phyloP scores from a whole-genome alignment of 495 filamentous ascomycete species.

The Penicillium steckii region DNA sequence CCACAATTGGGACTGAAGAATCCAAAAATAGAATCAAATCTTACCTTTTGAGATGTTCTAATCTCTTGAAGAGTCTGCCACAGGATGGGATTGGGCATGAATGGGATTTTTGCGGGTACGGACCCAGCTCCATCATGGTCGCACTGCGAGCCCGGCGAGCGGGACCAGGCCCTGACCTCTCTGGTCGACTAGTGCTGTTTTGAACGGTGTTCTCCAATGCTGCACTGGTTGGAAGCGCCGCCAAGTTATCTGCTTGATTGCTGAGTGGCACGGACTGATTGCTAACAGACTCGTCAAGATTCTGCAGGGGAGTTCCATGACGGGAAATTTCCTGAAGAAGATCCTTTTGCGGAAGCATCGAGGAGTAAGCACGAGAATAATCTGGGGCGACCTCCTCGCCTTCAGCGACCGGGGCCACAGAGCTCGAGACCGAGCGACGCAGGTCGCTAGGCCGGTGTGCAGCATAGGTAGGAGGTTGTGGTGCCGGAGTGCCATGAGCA shows the following conservation, averaged over 20 bases:
- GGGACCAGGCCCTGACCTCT: constrained; percentile 66
- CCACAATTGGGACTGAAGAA: constrained; percentile 14
- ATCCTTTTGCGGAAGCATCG: constrained; percentile 72
- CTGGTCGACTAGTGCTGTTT: constrained; percentile 59
- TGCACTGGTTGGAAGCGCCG: constrained; percentile 62
- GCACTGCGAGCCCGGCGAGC: constrained; percentile 90
- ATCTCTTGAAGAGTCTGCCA: constrained; percentile 94
- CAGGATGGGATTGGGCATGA: constrained; percentile 99
- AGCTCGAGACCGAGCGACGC: constrained; percentile 86
- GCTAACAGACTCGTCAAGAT: constrained; percentile 73
- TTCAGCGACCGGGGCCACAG: constrained; percentile 79
- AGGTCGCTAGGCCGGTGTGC: constrained; percentile 81
- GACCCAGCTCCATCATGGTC: constrained; percentile 93
- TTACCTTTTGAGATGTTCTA: constrained; percentile 99
- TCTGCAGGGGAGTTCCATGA: constrained; percentile 81
- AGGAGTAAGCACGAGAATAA: constrained; percentile 61
- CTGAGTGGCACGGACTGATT: constrained; percentile 56
- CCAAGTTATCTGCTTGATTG: constrained; percentile 66
- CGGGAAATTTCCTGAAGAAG: constrained; percentile 78
- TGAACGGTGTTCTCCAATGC: constrained; percentile 55
- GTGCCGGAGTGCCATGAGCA: constrained; percentile 32
- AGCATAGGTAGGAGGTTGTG: constrained; percentile 45
- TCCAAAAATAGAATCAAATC: constrained; percentile 37
- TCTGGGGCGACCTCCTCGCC: constrained; percentile 70
- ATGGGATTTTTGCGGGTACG: constrained; percentile 96